phyloP scores from a whole-genome alignment of 2,329 filamentous ascomycete genomes.

The Ophiocordyceps australis region DNA sequence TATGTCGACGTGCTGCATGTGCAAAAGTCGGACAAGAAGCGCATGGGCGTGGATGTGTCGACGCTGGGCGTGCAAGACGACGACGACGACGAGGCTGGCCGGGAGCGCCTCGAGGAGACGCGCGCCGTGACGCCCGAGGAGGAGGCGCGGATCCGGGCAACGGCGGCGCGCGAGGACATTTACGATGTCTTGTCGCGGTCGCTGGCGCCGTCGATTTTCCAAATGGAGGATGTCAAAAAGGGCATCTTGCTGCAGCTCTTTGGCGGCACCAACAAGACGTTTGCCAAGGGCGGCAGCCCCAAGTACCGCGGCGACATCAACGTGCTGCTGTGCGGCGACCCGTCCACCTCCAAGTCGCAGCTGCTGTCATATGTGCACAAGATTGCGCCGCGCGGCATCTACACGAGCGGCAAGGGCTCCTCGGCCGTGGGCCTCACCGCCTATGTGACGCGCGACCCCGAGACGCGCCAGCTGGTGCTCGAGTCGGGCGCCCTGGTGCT shows the following conservation, averaged over 20 bases:
- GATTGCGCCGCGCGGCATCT: constrained; percentile 78
- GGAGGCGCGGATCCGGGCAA: constrained; percentile 71
- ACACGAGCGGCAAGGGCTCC: constrained; percentile 66
- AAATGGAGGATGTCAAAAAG: constrained; percentile 98
- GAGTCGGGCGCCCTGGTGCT: constrained; percentile 66
- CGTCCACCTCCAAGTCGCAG: constrained; percentile 92
- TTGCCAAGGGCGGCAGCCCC: constrained; percentile 88
- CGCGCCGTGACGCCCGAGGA: constrained; percentile 75
- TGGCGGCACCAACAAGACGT: constrained; percentile 94
- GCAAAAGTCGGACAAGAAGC: constrained; percentile 90
- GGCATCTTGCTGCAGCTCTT: constrained; percentile 93
- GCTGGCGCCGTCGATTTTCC: constrained; percentile 85
- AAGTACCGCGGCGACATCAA: constrained; percentile 97
- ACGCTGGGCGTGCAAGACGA: constrained; percentile 72
- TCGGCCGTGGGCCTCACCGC: constrained; percentile 69
- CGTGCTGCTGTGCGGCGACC: constrained; percentile 87
- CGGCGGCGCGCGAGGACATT: constrained; percentile 64
- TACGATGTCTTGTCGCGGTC: constrained; percentile 87
- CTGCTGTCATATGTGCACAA: constrained; percentile 90
- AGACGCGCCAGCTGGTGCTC: constrained; percentile 62
- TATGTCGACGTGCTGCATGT: constrained; percentile 92
- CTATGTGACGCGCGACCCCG: constrained; percentile 64
- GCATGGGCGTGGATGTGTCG: constrained; percentile 77
- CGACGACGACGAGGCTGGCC: constrained; percentile 41
- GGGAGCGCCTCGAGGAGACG: constrained; percentile 65